Conservation (phyloP, 2,329 filamentous ascomycete species). For the Madurella mycetomatis region DNA sequence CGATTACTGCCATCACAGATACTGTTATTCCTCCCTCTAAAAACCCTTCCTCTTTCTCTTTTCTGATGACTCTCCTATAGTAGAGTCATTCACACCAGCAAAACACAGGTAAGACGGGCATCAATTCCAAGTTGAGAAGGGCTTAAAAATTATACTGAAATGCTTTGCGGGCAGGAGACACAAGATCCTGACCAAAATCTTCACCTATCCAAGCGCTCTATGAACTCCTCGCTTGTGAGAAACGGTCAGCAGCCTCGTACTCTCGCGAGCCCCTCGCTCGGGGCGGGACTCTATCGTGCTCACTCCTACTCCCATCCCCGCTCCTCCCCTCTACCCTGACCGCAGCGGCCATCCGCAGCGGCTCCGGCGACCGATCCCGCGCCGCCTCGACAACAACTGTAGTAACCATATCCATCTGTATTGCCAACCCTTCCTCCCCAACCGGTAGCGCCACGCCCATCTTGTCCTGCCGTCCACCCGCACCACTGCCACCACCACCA, state of each 20-base stretch:
- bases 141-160: too few species aligned
- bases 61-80: too few species aligned
- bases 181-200: neutral
- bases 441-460: constrained; percentile 1
- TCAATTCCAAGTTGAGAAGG: too few species aligned
- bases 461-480: neutral
- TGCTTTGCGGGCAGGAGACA: neutral
- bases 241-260: neutral
- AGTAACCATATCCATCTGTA: constrained; percentile 31
- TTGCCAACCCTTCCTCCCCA: constrained; percentile 17
- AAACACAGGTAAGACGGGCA: too few species aligned
- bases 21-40: too few species aligned
- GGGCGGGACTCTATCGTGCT: too few species aligned
- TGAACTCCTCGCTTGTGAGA: neutral
- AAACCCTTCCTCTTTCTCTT: too few species aligned
- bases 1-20: too few species aligned
- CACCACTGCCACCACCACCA: constrained; percentile 5
- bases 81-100: too few species aligned
- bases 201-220: neutral
- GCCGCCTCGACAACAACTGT: constrained; percentile 29
- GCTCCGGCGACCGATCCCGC: neutral
- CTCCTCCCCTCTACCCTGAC: neutral
- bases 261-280: neutral
- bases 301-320: neutral
- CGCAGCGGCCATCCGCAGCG: neutral